Evolutionary conservation across 306 rosid genomes (phyloP), one percentile per base, ranked within the genome.

Genomic region (Ziziphus jujuba): DNA sequence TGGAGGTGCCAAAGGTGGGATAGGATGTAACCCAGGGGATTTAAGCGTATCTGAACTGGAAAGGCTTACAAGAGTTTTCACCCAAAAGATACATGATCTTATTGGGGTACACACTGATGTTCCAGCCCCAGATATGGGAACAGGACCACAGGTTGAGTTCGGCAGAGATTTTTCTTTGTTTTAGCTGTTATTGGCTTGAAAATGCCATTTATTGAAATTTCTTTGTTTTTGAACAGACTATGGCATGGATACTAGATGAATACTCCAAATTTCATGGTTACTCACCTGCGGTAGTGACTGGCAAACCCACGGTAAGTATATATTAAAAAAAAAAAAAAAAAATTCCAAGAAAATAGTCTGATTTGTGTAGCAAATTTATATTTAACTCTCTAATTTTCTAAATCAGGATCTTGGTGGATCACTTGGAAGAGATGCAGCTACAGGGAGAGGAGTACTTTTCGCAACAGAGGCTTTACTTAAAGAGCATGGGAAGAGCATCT

Each of bases 61-160:
- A 63, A 76, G 97, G 45, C 93, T 92, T 9, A 92, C 98, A 7
- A 76, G 98, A 76, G 91, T 90, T 56, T 92, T 92, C 76, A 92
- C 97, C n/a, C 98, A 92, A 60, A 92, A 92, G 81, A 87, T 92
- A 62, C 98, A 92, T 68, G 98, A 92, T 76, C 78, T 92, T 33
- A 80, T 92, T 14, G 97, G 98, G 50, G 79, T 76, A 25, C 96
- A 87, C 75, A 88, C 87, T 2, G 98, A 92, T 77, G 96, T 92
- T 33, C 98, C 98, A 0, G 98, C 98, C 45, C 98, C 98, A 6
- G 98, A 92, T 71, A 92, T 92, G 98, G 98, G 98, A 56, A 92
- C 98, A 4, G 95, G 96, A 66, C 90, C 98, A 45, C 98, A 91
- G 97, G 97, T 91, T 55, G 33, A 61, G 17, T n/a, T 19, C 35